Evolutionary conservation across 176 grass and related monocot genomes (phyloP), one percentile per base, ranked within the genome.

Genomic region (Bromus sterilis): DNA sequence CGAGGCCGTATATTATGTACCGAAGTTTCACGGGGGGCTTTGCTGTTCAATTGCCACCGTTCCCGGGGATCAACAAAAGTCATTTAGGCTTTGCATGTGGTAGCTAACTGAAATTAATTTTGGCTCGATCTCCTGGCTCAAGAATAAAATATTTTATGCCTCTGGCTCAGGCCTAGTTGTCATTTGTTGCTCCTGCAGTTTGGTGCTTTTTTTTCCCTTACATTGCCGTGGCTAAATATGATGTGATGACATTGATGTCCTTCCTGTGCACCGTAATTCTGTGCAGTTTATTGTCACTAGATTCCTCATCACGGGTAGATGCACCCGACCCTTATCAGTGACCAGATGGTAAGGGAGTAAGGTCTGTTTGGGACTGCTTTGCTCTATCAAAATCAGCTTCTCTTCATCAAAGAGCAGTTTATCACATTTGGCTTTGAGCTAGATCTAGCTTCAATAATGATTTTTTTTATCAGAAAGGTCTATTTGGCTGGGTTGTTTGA

Each of bases 111-210:
- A 57, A 77, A 66, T 37, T 13, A 20, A 15, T 74, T 75, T 86
- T 49, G 46, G 24, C 68, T 44, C 7, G 1, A 36, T 44, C 33
- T 36, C 29, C 74, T 21, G 58, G 46, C 32, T 51, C 28, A 18
- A 40, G 23, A 79, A 86, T 79, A 83, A 83, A 74, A 67, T 23
- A 12, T 67, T 84, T 2, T 76, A 72, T 74, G 58, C 66, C 15
- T 9, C 7, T 20, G 31, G 41, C 9, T 70, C 6, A 36, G 1
- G 18, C 9, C 9, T 36, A 20, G 20, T 21, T 41, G 20, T 21
- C 12, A 34, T 9, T 18, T 61, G 2, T 14, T 16, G 30, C 6
- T 18, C 34, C 1, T 56, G 28, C 37, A 6, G 66, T 29, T 13
- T 40, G 20, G 48, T 3, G 7, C 21, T 53, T 51, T n/a, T n/a